A percentile compares a stretch with the other conserved stretches of the same genome.
Conservation (phyloP, 345 rosid species). For the Kandelia obovata region DNA sequence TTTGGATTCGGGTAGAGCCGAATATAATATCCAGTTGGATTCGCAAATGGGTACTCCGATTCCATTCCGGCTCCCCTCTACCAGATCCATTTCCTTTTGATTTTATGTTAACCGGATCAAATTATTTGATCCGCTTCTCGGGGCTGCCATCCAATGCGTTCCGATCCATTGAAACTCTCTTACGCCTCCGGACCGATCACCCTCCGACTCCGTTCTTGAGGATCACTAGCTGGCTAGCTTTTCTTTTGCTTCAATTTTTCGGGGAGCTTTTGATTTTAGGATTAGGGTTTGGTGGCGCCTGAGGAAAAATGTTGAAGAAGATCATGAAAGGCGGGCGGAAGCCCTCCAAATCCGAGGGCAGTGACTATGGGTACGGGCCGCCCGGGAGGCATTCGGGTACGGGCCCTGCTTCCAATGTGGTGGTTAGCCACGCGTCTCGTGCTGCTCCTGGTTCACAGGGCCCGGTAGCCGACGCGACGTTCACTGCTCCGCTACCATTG, state of each 20-base stretch:
- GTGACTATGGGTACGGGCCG: constrained; percentile 44
- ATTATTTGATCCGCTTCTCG: constrained; percentile 5
- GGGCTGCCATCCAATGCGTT: constrained; percentile 27
- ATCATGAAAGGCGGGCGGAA: constrained; percentile 76
- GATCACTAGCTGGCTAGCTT: not conserved
- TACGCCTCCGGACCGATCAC: not conserved
- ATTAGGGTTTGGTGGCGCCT: constrained; percentile 17
- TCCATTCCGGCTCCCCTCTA: constrained; percentile 1
- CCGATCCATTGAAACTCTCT: constrained; percentile 14
- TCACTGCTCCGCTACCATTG: constrained; percentile 47
- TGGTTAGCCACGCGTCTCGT: constrained; percentile 68
- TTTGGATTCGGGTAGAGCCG: not conserved
- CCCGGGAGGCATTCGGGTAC: constrained; percentile 36
- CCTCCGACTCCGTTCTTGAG: not conserved
- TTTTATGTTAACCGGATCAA: not conserved
- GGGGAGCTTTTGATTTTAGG: constrained; percentile 5
- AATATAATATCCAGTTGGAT: constrained; percentile 4
- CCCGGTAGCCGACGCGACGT: constrained; percentile 21
- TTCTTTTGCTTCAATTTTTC: not conserved
- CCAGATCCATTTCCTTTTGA: constrained; percentile 21
- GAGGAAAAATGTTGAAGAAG: constrained; percentile 64
- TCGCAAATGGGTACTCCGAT: constrained; percentile 12
- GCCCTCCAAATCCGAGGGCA: constrained; percentile 59
- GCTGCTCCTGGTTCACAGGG: constrained; percentile 20
- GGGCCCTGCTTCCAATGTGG: constrained; percentile 42